These are phyloP conservation scores for Chaetomiaceae sp. DNA, from an alignment of 2,329 filamentous ascomycete species.

Conservation along the genomic window DNA sequence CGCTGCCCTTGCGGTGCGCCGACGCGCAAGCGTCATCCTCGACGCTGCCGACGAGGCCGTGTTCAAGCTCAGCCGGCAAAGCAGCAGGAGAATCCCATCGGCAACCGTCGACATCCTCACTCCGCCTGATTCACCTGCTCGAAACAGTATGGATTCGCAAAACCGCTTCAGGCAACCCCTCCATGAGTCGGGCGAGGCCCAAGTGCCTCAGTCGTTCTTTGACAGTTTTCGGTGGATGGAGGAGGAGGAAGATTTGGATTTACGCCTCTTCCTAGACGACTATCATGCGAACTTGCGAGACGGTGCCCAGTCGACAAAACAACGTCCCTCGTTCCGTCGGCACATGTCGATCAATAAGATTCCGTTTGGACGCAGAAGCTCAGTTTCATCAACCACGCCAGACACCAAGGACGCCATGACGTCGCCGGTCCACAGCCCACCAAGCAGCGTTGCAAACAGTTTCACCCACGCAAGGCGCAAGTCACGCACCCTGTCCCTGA, in stretches of 20 bases:
- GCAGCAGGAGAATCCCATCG: slow-evolving; percentile 32
- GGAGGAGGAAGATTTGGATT: slow-evolving; percentile 65
- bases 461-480: slow-evolving; percentile 42
- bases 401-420: slow-evolving; percentile 38
- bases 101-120: slow-evolving; percentile 30
- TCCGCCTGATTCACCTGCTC: slow-evolving; percentile 28
- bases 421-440: slow-evolving; percentile 28
- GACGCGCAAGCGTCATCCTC: slow-evolving; percentile 35
- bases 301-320: slow-evolving; percentile 40
- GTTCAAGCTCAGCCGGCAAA: slow-evolving; percentile 42
- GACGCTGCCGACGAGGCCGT: slow-evolving; percentile 51
- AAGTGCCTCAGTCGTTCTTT: slow-evolving; percentile 51
- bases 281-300: slow-evolving; percentile 61
- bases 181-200: slow-evolving; percentile 21
- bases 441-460: slow-evolving; percentile 26
- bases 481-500: slow-evolving; percentile 52
- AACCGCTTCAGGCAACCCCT: slow-evolving; percentile 14
- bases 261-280: slow-evolving; percentile 62
- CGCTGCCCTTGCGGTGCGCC: slow-evolving; percentile 50
- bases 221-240: slow-evolving; percentile 72
- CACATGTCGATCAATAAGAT: slow-evolving; percentile 67
- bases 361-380: slow-evolving; percentile 51
- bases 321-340: slow-evolving; percentile 61
- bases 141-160: slow-evolving; percentile 30
- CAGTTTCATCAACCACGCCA: slow-evolving; percentile 45